Evolutionary conservation across 345 rosid genomes (phyloP), one percentile per base, ranked within the genome.

Genomic region (Anastatica hierochuntica): DNA sequence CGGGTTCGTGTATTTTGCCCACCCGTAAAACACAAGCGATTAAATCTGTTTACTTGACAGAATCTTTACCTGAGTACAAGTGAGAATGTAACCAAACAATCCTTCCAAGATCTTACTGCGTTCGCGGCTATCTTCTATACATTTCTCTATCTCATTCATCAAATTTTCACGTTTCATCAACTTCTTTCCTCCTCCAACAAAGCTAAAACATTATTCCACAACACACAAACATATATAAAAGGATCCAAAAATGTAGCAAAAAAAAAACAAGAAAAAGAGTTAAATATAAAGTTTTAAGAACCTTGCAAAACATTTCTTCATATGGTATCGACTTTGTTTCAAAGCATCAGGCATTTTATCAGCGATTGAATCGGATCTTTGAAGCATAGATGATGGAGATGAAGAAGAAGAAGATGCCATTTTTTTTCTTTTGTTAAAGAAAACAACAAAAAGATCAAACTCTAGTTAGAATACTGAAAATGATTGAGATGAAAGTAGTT

Each of bases 281-380:
- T 16, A 34, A 42, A 9, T 33, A 13, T 53, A 26, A 27, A 39
- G 8, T 14, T 26, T 26, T 56, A 43, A 35, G 49, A 41, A 90
- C 95, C 84, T 81, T 47, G 88, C 62, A 47, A 92, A 81, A 65
- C 95, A 88, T 74, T 45, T 81, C 74, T 83, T 85, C 88, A 79
- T 83, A 33, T 85, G 76, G 63, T 76, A 83, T 29, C 78, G 76
- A 66, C 94, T 81, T 67, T 84, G 77, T 75, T 49, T 81, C 64
- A 85, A 49, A 7, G 98, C 98, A 48, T 77, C 94, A 5, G 98
- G 95, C 95, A 92, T 83, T 73, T 65, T 73, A 6, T 85, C 94
- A 4, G 86, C 81, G 37, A 92, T 77, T 2, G 95, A 64, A 37
- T 88, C 94, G 0, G 86, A 63, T 58, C 73, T 69, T 63, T 78